Evolutionary conservation across 169 alveolate species (phyloP), one percentile per base, ranked within the genome.

Genomic region (Plasmodium blacklocki): DNA sequence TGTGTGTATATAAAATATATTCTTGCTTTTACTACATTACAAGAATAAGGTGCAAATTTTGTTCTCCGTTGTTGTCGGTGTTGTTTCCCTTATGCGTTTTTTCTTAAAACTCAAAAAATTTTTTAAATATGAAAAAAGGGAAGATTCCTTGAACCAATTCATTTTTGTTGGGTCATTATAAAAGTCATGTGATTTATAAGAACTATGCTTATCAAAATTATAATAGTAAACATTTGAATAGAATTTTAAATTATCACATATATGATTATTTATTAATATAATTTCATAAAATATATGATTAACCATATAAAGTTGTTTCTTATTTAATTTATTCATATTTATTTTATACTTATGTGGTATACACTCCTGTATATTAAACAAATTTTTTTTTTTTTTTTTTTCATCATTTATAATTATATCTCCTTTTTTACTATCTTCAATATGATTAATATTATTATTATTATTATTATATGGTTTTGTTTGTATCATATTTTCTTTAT

Each of bases 241-340:
- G 29, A 59, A 54, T 32, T 63, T 58, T 66, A 86, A 86, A 71
- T 86, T 86, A 43, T 86, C 86, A 66, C 92, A 86, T 66, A 86
- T 45, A 72, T 86, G 92, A 45, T 60, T 70, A 49, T 71, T 86
- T 18, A 86, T 67, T 54, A 86, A 67, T 18, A 86, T 71, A 29
- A 86, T 86, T 54, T 86, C 92, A 67, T 86, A 86, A 67, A 86
- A 86, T 21, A 71, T 86, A 39, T 86, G 88, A 64, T 72, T 86
- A n/a, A 73, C 62, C 92, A 86, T 72, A 39, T 73, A 73, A 15
- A 86, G 29, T 87, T 86, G 72, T 66, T 72, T 62, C 39, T 19
- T 73, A 23, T 47, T 73, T 66, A 86, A 54, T 7, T 21, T 71
- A 29, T 86, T 86, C 76, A 86, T 50, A 18, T 86, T 60, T 50